Base-by-base conservation (phyloP, 2,329 filamentous ascomycete genomes). In the Alternaria sp. region DNA sequence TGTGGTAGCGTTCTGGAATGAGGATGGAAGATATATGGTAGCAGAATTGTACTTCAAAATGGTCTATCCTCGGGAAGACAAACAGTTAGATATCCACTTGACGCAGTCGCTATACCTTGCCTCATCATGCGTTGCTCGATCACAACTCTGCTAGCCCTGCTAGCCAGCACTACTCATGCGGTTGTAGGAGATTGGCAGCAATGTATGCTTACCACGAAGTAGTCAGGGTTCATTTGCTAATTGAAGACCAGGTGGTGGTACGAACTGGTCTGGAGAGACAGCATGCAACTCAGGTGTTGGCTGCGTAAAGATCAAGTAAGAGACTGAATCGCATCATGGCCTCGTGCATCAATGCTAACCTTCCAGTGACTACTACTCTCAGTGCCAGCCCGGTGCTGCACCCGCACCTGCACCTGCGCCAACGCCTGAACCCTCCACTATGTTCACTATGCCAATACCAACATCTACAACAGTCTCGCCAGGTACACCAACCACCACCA, bases 381-480 rank as follows among this genome's bases (percentile, higher is more conserved):
- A 83, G 77, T 82, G 81, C 59, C 74, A 82, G 49, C 81, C 81
- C 7, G 79, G 78, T 23, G 73, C 72, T 25, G 73, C 67, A 3
- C 64, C 71, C 26, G 58, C 60, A 40, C 62, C 62, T 45, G 46
- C 2, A 47, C 71, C 49, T 40, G 66, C 28, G 43, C 67, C 60
- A 43, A 56, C 40, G 28, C 66, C 52, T 45, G 66, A 13, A 50
- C 74, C 51, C 8, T 40, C 36, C 4, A 40, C 36, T 1, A 10
- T 40, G 15, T 40, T 15, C 8, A 40, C 55, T 46, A 57, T 59
- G 13, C 72, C 55, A 51, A 51, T 15, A 47, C 63, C 69, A 15
- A 59, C 47, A 51, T 65, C 71, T 6, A 57, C 66, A 21, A 56
- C 63, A 17, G 62, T 61, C 13, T 46, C 32, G 5, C 32, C 60